Evolutionary conservation across 2,329 filamentous ascomycete genomes (phyloP).

Genomic region (Colletotrichum truncatum): DNA sequence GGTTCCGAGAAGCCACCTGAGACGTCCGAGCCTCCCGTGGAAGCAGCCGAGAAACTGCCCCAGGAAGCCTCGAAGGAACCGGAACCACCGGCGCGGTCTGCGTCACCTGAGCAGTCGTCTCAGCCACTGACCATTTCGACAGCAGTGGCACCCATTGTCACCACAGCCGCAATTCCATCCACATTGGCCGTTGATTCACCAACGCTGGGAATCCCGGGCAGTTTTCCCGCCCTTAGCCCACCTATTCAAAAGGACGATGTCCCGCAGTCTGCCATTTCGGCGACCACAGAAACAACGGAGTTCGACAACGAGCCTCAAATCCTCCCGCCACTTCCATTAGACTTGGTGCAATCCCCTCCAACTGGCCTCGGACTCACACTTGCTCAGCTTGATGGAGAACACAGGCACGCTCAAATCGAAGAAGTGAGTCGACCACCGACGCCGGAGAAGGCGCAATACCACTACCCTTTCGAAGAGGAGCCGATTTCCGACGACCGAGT

Average conservation of each 20-base stretch:
- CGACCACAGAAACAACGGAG: conserved; percentile 70
- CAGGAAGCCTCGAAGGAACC: conserved; percentile 22
- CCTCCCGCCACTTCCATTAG: conserved; percentile 54
- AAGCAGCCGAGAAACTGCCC: neutral
- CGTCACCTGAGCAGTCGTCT: conserved; percentile 1
- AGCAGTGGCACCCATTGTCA: conserved; percentile 6
- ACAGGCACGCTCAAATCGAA: conserved; percentile 20
- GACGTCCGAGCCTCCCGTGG: neutral
- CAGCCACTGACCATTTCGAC: conserved; percentile 15
- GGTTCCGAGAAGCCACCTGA: conserved; percentile 2
- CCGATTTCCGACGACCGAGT: conserved; percentile 42
- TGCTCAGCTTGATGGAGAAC: conserved; percentile 13
- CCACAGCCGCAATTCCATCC: conserved; percentile 20
- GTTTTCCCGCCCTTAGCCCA: conserved; percentile 58
- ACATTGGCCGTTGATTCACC: conserved; percentile 63
- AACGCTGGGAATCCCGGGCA: conserved; percentile 72
- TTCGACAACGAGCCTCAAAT: conserved; percentile 79
- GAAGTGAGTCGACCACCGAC: conserved; percentile 33
- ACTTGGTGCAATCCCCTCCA: conserved; percentile 30
- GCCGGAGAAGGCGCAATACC: conserved; percentile 51
- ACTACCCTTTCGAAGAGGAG: conserved; percentile 61
- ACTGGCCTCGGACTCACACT: conserved; percentile 27
- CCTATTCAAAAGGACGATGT: conserved; percentile 53
- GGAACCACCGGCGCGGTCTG: conserved; percentile 3
- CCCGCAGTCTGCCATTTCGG: conserved; percentile 68